Base-by-base conservation (phyloP, 371 early-diverging fungal species). In the Funneliformis caledonium region DNA sequence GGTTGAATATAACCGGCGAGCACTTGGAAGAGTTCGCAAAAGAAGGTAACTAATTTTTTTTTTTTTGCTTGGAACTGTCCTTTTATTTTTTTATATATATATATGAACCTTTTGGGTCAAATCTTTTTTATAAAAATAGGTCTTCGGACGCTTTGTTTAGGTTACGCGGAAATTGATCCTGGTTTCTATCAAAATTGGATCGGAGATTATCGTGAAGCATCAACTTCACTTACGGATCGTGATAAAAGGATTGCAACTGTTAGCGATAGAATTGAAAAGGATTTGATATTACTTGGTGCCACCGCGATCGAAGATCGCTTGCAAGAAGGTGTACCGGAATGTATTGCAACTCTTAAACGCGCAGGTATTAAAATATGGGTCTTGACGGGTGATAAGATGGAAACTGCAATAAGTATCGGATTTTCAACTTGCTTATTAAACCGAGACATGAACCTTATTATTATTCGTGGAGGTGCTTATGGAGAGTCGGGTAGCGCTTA, bases 341-440 rank as follows among this genome's bases (percentile, higher is more conserved):
- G 96, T 19, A 93, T 98, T 42, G 89, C 87, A 73, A 87, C 86
- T 68, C 88, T 96, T 60, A 89, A 94, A 47, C 88, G 87, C 2
- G 96, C 85, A 1, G 96, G 95, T 12, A 94, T 98, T 65, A 91
- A 91, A 80, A 87, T 95, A 52, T 96, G 96, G 95, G 92, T 99
- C 86, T 82, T 99, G 81, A 98, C 99, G 4, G 99, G 99, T 19
- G 99, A 98, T 85, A 93, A 96, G 83, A 93, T 93, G 82, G 98
- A 97, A 85, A 98, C 97, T 19, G 98, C 98, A 50, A 92, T 96
- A 81, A 93, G 93, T 83, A 95, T 95, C 85, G 96, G 94, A 26
- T 93, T 91, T 75, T 91, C 93, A 0, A 94, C 93, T 72, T 85
- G 91, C 22, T 86, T 96, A 60, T 88, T 90, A 72, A 85, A 84